These are phyloP conservation scores for Glycine latifolia DNA, from an alignment of 306 rosid species.

Conservation along the genomic window DNA sequence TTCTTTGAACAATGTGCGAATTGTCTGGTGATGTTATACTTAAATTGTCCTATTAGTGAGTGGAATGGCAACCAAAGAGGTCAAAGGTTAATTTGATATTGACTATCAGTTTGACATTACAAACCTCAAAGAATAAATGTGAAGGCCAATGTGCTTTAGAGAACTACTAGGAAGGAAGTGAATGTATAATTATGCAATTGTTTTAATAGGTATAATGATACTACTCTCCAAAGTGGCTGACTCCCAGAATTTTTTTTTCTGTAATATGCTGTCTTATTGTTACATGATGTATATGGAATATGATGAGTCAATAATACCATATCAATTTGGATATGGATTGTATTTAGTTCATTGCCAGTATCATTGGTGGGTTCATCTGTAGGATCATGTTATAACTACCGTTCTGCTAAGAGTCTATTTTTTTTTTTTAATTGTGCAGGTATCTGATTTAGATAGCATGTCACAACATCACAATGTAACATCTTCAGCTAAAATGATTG, in stretches of 20 bases:
- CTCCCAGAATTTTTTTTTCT: constrained; percentile 7
- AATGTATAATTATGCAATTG: constrained; percentile 6
- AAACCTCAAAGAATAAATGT: constrained; percentile 16
- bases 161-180: constrained; percentile 28
- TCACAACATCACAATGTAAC: constrained; percentile 51
- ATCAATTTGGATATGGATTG: constrained; percentile 12
- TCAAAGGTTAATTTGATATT: too few relatives aligned
- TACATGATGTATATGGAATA: constrained; percentile 11
- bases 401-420: constrained; percentile 38
- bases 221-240: neutral
- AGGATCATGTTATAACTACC: neutral
- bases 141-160: constrained; percentile 26
- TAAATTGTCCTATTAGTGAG: neutral
- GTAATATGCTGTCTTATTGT: constrained; percentile 12
- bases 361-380: constrained; percentile 23
- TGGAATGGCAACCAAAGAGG: neutral
- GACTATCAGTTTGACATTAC: too few relatives aligned
- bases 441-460: constrained; percentile 48
- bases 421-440: constrained; percentile 48
- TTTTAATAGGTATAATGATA: constrained; percentile 3
- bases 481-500: constrained; percentile 50
- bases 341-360: constrained; percentile 26
- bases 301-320: constrained; percentile 28
- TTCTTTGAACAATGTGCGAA: neutral
- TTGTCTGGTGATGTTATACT: constrained; percentile 7